phyloP scores from a whole-genome alignment of 2,329 filamentous ascomycete genomes.

The Pseudocercospora pini-densiflorae region DNA sequence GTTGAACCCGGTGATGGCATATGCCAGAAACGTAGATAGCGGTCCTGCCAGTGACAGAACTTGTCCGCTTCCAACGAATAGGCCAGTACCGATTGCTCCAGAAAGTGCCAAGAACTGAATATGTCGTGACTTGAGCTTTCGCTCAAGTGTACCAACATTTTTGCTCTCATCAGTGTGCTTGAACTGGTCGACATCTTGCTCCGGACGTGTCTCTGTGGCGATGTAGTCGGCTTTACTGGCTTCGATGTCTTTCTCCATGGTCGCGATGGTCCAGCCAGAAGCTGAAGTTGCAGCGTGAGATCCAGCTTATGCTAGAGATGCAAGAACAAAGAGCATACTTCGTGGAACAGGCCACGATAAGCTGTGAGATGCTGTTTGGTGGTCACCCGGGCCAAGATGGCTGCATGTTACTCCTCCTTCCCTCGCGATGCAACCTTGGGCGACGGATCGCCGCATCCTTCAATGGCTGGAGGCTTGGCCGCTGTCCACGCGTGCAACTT shows the following conservation, averaged over 20 bases:
- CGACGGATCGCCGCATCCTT: background rate
- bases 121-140: constrained; percentile 64
- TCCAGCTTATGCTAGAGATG: background rate
- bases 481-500: background rate
- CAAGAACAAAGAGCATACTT: background rate
- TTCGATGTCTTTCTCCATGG: constrained; percentile 8
- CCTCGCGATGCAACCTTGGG: background rate
- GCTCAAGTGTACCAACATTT: constrained; percentile 38
- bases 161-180: constrained; percentile 11
- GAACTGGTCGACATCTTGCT: constrained; percentile 8
- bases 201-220: background rate
- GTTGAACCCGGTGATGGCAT: constrained; percentile 43
- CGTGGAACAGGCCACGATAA: background rate
- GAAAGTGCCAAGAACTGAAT: constrained; percentile 65
- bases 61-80: constrained; percentile 37
- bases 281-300: too few relatives aligned
- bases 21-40: constrained; percentile 45
- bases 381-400: background rate
- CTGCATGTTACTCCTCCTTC: constrained; percentile 1
- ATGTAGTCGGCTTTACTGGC: constrained; percentile 4
- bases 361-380: background rate
- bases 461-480: background rate
- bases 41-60: constrained; percentile 36
- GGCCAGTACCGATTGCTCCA: constrained; percentile 39
- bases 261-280: too few relatives aligned